phyloP scores from a whole-genome alignment of 129 eudicot species.

The Mikania micrantha region DNA sequence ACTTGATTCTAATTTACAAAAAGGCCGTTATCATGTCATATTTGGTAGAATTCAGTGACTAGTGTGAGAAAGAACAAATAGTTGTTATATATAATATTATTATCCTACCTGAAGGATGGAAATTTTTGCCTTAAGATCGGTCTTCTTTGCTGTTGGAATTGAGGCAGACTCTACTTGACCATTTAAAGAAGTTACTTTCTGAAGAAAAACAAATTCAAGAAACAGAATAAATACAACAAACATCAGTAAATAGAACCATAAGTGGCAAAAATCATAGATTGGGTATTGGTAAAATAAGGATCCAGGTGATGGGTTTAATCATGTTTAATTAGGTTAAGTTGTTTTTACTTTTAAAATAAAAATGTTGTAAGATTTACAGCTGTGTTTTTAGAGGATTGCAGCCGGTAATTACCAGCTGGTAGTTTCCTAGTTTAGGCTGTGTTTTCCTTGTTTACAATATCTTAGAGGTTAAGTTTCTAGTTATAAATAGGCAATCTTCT shows the following conservation, averaged over 20 bases:
- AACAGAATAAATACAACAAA: neutral
- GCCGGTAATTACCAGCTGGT: too few species aligned
- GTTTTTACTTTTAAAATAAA: too few species aligned
- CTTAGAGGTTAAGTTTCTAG: too few species aligned
- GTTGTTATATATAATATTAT: neutral
- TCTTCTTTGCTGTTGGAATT: slow-evolving; percentile 77
- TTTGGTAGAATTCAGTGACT: neutral
- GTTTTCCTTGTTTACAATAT: too few species aligned
- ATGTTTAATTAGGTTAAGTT: too few species aligned
- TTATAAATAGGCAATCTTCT: too few species aligned
- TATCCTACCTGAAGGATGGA: slow-evolving; percentile 57
- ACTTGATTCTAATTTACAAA: slow-evolving; percentile 50
- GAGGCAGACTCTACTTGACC: slow-evolving; percentile 75
- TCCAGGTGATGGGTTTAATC: too few species aligned
- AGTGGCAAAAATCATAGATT: neutral
- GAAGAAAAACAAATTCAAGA: slow-evolving; percentile 6
- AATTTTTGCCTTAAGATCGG: slow-evolving; percentile 65
- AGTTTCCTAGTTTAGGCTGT: too few species aligned
- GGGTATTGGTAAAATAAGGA: neutral
- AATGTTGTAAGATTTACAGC: too few species aligned
- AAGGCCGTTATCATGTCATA: neutral
- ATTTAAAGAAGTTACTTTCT: slow-evolving; percentile 76
- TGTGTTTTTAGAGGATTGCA: too few species aligned
- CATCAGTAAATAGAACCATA: neutral
- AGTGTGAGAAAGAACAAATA: neutral